Evolutionary conservation across 331 rosid species (phyloP).

Genomic region (Erythrophleum ivorense): DNA sequence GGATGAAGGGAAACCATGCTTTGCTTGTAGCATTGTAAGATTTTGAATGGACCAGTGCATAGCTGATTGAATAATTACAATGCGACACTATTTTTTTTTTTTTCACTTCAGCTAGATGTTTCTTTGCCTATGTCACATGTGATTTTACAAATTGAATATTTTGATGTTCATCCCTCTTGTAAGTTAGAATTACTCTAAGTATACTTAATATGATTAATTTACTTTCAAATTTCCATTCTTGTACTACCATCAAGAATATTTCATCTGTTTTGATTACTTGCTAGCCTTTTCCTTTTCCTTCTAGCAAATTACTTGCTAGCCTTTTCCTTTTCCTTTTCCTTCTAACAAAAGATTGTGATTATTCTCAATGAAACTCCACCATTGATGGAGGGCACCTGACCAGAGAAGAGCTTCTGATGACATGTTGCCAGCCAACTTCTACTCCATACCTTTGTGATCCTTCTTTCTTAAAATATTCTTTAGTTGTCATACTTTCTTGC

Average conservation of each 20-base stretch:
- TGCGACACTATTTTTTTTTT: constrained; percentile 3
- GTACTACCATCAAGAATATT: not conserved
- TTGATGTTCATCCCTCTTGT: constrained; percentile 15
- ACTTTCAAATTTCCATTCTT: not conserved
- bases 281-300: constrained; percentile 17
- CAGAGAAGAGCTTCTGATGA: not conserved
- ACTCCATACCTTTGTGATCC: constrained; percentile 13
- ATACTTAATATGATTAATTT: not conserved
- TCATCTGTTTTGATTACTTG: constrained; percentile 1
- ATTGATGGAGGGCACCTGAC: constrained; percentile 16
- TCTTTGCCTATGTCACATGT: constrained; percentile 3
- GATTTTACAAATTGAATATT: constrained; percentile 8
- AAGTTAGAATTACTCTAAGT: constrained; percentile 1
- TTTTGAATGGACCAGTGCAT: not conserved
- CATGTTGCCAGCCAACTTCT: constrained; percentile 3
- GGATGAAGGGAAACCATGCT: constrained; percentile 18
- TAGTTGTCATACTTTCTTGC: not conserved
- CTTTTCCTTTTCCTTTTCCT: constrained; percentile 16
- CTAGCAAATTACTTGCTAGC: not conserved
- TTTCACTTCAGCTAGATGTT: constrained; percentile 1
- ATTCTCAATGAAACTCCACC: not conserved
- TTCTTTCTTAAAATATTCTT: not conserved
- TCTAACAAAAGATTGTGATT: not conserved
- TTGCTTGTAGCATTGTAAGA: constrained; percentile 10
- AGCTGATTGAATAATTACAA: not conserved